Conservation (phyloP, 2,329 filamentous ascomycete genomes). For the Pleomassaria siparia region DNA sequence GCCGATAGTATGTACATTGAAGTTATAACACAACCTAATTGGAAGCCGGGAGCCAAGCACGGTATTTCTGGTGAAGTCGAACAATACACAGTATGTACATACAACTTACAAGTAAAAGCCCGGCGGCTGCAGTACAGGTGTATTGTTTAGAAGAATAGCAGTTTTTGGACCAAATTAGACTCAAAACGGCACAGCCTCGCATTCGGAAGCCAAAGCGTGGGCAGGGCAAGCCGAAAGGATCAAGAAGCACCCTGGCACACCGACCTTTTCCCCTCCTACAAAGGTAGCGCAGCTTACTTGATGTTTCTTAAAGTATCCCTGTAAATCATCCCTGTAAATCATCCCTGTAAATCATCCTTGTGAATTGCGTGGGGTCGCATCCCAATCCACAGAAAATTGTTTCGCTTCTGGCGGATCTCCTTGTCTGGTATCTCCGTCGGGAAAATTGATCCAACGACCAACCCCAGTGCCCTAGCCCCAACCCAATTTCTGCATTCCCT, state of each 20-base stretch:
- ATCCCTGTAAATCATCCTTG: background rate
- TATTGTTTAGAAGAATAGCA: background rate
- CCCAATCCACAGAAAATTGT: background rate
- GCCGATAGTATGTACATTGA: background rate
- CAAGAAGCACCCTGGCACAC: constrained; percentile 3
- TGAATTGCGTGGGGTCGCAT: too few relatives aligned
- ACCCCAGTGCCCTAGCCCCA: background rate
- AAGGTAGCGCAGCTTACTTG: constrained; percentile 5
- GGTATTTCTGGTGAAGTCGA: background rate
- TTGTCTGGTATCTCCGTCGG: background rate
- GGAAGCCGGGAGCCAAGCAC: background rate
- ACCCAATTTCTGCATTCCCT: background rate
- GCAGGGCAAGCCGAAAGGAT: constrained; percentile 9
- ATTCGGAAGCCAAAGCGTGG: background rate
- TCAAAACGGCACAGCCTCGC: constrained; percentile 1
- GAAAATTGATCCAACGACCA: background rate
- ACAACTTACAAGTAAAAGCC: too few relatives aligned
- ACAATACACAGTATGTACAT: too few relatives aligned
- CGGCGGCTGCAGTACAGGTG: background rate
- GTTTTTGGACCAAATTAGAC: background rate
- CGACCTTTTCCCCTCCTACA: constrained; percentile 1
- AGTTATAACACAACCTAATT: background rate
- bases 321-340: background rate
- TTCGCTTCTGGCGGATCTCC: constrained; percentile 1
- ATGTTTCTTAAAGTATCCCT: constrained; percentile 6